Evolutionary conservation across 2,329 filamentous ascomycete species (phyloP), one percentile per base, ranked within the genome.

Genomic region (Cercospora sp.): DNA sequence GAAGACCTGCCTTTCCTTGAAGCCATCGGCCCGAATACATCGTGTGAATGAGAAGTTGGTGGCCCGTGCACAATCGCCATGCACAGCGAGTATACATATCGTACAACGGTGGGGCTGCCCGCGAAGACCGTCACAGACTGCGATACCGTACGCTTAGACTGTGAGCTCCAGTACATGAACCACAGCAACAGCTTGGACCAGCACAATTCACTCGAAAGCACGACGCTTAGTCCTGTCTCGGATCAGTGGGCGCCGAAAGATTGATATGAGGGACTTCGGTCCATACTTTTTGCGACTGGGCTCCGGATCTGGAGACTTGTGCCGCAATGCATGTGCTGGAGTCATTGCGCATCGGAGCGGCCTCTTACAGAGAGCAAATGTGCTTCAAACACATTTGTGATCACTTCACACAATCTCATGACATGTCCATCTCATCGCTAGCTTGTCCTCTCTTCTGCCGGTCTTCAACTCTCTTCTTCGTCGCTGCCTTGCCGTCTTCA

Each of bases 401-500:
- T 2, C 49, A 28, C 26, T 26, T n/a, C 24, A 55, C 49, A 55
- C 24, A 7, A 16, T n/a, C 49, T 59, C 63, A 78, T 63, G 74
- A 76, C 61, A 79, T 69, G 62, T 80, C 78, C 79, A 80, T 80
- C 71, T 80, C 79, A 64, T 81, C 82, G 66, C 74, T 78, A 24
- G 70, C 73, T 70, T 75, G 72, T 28, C 79, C 79, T 72, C 77
- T 79, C 77, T 80, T 82, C 74, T 77, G 79, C 69, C 79, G 72
- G 71, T 83, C 85, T 68, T 81, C 84, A 63, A 79, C 79, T 69
- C 82, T 77, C 76, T 82, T 82, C 76, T 83, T 81, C 21, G 85
- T 89, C 77, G 86, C 85, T 71, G 82, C 81, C 80, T 89, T 85
- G 16, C 88, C 88, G 66, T 91, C 88, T 64, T 87, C 86, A 16